These are phyloP conservation scores for Acanthamoeba healyi DNA, from an alignment of 208 protist species.

Conservation along the genomic window DNA sequence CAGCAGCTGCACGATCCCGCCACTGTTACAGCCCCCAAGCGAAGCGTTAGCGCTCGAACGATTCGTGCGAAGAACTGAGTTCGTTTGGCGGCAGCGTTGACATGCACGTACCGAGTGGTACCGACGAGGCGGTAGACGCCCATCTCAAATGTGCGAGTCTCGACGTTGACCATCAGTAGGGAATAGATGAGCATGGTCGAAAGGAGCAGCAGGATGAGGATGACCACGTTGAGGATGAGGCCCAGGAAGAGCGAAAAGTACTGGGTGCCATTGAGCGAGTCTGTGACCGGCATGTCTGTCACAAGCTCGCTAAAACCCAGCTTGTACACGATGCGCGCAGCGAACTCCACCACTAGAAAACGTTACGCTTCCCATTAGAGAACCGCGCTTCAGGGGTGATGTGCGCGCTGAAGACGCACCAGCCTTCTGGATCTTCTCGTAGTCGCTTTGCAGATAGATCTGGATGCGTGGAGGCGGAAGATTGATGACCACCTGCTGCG, in stretches of 20 bases:
- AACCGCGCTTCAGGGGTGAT: no score
- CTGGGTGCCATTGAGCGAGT: conserved; percentile 17
- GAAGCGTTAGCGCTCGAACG: no score
- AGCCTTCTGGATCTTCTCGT: conserved; percentile 16
- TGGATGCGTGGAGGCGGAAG: conserved; percentile 24
- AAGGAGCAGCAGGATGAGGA: conserved; percentile 91
- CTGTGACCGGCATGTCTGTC: conserved; percentile 10
- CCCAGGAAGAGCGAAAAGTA: conserved; percentile 80
- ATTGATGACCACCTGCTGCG: conserved; percentile 43
- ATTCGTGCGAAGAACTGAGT: background rate
- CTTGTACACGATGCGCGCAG: background rate
- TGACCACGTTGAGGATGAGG: conserved; percentile 93
- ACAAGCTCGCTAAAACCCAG: conserved; percentile 52
- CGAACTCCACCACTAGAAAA: conserved; percentile 26
- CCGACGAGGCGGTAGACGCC: conserved; percentile 95
- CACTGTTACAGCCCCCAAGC: no score
- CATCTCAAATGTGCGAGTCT: conserved; percentile 95
- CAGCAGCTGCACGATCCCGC: conserved; percentile 80
- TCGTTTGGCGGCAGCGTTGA: background rate
- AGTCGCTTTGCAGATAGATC: conserved; percentile 38
- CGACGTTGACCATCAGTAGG: conserved; percentile 94
- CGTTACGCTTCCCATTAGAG: no score
- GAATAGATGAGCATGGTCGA: conserved; percentile 95
- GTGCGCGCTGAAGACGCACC: background rate
- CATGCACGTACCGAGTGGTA: conserved; percentile 67